Evolutionary conservation across 106 monocot genomes (phyloP).

Genomic region (Amphibolis antarctica): DNA sequence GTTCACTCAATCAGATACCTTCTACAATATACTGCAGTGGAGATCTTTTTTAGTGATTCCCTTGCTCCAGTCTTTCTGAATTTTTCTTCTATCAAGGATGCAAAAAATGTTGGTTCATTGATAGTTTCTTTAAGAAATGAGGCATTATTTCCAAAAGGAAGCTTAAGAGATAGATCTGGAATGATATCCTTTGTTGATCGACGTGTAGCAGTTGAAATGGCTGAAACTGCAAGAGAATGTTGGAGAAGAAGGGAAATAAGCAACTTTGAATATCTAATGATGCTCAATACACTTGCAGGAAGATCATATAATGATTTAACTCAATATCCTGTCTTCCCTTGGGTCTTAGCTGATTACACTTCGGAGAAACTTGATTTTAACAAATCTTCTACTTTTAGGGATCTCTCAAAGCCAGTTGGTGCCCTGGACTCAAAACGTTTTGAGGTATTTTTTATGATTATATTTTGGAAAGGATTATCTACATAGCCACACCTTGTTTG

Average conservation of each 20-base stretch:
- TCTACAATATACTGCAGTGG: constrained; percentile 79
- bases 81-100: constrained; percentile 65
- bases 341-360: constrained; percentile 92
- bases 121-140: constrained; percentile 77
- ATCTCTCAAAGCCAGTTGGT: constrained; percentile 96
- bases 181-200: constrained; percentile 81
- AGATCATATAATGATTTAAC: constrained; percentile 99
- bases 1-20: constrained; percentile 91
- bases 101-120: constrained; percentile 69
- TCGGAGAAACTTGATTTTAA: constrained; percentile 98
- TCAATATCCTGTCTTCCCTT: constrained; percentile 96
- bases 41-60: constrained; percentile 80
- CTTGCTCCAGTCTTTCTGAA: constrained; percentile 77
- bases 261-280: constrained; percentile 96
- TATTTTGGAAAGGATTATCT: no score
- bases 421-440: constrained; percentile 82
- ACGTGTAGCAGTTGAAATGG: constrained; percentile 74
- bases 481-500: no score
- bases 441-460: constrained; percentile 44
- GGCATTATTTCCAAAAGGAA: constrained; percentile 63
- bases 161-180: constrained; percentile 45
- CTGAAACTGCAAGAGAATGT: constrained; percentile 75
- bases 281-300: constrained; percentile 88
- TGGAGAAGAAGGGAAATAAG: constrained; percentile 96
- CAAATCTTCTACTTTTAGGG: constrained; percentile 84